Evolutionary conservation across 257 asterid genomes (phyloP), one percentile per base, ranked within the genome.

Genomic region (Echium plantagineum): DNA sequence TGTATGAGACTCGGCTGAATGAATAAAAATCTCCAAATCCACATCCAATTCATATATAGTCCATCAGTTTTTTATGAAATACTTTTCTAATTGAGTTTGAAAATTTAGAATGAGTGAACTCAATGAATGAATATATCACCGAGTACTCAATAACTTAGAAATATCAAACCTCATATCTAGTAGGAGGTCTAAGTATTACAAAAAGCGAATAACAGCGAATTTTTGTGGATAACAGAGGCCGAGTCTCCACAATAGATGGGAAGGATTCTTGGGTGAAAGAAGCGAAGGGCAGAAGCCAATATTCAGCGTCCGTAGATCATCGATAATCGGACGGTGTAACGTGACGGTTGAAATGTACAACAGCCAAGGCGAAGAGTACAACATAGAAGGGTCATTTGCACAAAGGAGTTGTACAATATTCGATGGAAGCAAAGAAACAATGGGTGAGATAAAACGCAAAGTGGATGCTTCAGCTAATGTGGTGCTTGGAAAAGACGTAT

Each of bases 361-460:
- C 53, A 19, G 28, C 51, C 68, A 80, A 20, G 76, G 64, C 7
- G 83, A 72, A 67, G 90, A 81, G 71, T 86, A 84, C 72, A 78
- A 62, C 55, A 75, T 84, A 38, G 95, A 84, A 24, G 94, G 94
- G 2, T 84, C 85, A 0, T 86, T 77, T 67, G 82, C 75, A 0
- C 77, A 75, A 38, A 78, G 90, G 66, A 74, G 70, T 20, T 86
- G 95, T 71, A 72, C 69, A 6, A 67, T 87, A 5, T 52, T 69
- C 51, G 51, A 78, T 64, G 65, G 69, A 4, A 78, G 59, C 6
- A 77, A 68, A 55, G 66, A 74, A 21, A 21, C 63, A 19, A 78
- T 82, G 74, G 95, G 88, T 30, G 90, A 87, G 88, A 82, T 87
- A 61, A 75, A 88, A 31, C 86, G 94, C 22, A 87, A 87, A 71